Evolutionary conservation across 371 early-diverging fungal genomes (phyloP).

Genomic region (Saksenaea vasiformis): DNA sequence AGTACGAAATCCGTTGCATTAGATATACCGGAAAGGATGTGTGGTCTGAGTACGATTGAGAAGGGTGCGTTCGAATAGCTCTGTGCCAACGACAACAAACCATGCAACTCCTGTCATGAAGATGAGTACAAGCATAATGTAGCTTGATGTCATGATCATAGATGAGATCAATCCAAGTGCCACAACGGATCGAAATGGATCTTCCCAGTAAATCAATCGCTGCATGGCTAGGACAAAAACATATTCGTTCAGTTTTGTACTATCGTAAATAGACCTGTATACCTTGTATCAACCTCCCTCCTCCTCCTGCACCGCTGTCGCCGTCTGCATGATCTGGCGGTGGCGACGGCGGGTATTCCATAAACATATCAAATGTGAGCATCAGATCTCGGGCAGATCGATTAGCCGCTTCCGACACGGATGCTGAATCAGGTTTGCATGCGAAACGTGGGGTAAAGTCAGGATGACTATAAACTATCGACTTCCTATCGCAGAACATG

Average conservation of each 20-base stretch:
- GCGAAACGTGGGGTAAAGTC: neutral
- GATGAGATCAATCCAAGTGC: neutral
- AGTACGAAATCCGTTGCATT: too few species aligned
- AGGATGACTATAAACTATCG: neutral
- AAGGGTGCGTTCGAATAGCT: neutral
- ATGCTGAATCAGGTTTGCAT: neutral
- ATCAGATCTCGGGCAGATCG: neutral
- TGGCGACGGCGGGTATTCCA: neutral
- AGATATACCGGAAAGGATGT: neutral
- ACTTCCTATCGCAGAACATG: neutral
- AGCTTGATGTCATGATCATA: neutral
- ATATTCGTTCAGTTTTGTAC: neutral
- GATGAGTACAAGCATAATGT: neutral
- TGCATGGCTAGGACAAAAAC: neutral
- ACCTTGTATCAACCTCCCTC: neutral
- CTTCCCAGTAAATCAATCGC: neutral
- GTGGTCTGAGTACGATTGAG: neutral
- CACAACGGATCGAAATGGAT: neutral
- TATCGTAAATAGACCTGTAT: neutral
- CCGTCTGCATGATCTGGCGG: neutral
- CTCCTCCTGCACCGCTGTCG: neutral
- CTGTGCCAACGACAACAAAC: neutral
- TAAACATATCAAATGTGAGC: slow-evolving; percentile 2
- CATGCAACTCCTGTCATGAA: neutral
- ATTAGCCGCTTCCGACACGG: neutral